Base-by-base conservation (phyloP, 1,139 yeast genomes). In the Zygosaccharomyces sapae region DNA sequence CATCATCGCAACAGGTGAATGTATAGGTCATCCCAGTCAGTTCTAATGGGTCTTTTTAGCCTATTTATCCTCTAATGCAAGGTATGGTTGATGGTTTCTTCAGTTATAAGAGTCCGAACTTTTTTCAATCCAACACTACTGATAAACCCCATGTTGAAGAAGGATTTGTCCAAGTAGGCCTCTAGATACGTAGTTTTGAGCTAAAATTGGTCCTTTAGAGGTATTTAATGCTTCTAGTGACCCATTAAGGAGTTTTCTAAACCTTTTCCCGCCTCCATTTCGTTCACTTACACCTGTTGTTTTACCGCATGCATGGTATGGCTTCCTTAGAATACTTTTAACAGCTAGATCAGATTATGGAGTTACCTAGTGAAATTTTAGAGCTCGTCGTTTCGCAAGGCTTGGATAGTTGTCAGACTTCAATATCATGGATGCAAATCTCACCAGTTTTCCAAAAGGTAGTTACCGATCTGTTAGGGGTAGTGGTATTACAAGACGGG, bases 1-100 rank as follows among this genome's bases (percentile, higher is more conserved):
- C 62, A 46, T 62, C 66, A 45, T 61, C 59, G 44, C 63, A 60
- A 44, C 61, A 55, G 12, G 48, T 55, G 16, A 60, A 50, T 13
- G 58, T 62, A 45, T 61, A 64, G 6, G 67, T 56, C 68, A 64
- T 64, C 10, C 5, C 33, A n/a, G 16, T 5, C 35, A 37, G n/a
- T 22, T 13, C 5, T n/a, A 25, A 7, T 25, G n/a, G n/a, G 40
- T 9, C 12, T 10, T 10, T 27, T 27, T 9, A 12, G n/a, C 31
- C n/a, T 27, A 6, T 27, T 27, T 27, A 12, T 4, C 5, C 12
- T 27, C 12, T 27, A 27, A 7, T 10, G 9, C 10, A 39, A 8
- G 8, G 29, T 16, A 20, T 7, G 27, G 6, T 31, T 16, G 31
- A 25, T 25, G n/a, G 12, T 24, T 22, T 10, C 9, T 13, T 19